A percentile compares a stretch with the other conserved stretches of the same genome.
phyloP scores from a whole-genome alignment of 75 land plant genomes.

The Picea sitchensis region DNA sequence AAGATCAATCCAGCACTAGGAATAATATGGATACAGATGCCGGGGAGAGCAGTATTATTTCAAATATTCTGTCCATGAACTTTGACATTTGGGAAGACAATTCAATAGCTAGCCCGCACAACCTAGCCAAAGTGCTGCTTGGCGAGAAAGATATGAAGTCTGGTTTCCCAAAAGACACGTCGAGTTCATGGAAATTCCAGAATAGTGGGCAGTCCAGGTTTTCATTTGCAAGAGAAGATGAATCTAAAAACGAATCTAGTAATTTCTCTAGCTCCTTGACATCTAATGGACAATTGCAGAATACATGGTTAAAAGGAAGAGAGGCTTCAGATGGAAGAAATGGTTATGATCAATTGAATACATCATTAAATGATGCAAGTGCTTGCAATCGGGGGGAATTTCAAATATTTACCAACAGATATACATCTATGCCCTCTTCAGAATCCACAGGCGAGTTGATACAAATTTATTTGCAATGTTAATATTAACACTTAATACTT shows the following conservation, averaged over 20 bases:
- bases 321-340: neutral
- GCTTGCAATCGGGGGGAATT: slow-evolving; percentile 4
- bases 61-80: slow-evolving; percentile 63
- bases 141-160: slow-evolving; percentile 24
- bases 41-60: slow-evolving; percentile 59
- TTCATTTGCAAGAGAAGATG: slow-evolving; percentile 87
- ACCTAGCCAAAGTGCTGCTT: slow-evolving; percentile 35
- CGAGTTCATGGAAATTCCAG: slow-evolving; percentile 32
- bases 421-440: neutral
- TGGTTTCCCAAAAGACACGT: slow-evolving; percentile 16
- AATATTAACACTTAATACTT: neutral
- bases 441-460: neutral
- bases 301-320: slow-evolving; percentile 2
- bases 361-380: neutral
- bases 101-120: slow-evolving; percentile 31
- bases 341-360: slow-evolving; percentile 3
- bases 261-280: neutral
- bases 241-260: slow-evolving; percentile 15
- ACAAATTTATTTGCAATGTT: neutral
- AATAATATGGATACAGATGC: slow-evolving; percentile 13
- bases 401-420: neutral
- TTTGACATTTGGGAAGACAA: slow-evolving; percentile 57
- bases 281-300: neutral
- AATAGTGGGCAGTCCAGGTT: slow-evolving; percentile 67
- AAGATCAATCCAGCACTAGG: neutral